phyloP scores from a whole-genome alignment of 208 protist species.

The Crithidia acanthocephali region DNA sequence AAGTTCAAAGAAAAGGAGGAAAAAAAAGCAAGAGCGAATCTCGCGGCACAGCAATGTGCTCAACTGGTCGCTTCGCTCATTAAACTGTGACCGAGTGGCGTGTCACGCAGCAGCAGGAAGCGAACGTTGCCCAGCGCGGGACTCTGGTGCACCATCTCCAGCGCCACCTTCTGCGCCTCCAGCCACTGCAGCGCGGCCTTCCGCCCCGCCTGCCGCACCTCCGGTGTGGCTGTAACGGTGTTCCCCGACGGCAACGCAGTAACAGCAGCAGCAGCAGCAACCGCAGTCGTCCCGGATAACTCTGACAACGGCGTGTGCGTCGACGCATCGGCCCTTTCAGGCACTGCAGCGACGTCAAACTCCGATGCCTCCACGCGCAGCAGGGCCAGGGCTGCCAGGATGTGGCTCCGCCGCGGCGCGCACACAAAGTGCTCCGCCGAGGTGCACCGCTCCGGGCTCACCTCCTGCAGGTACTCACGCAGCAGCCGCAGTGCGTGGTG shows the following conservation, averaged over 20 bases:
- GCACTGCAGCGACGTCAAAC: neutral
- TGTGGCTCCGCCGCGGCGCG: conserved; percentile 29
- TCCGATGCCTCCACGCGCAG: conserved; percentile 7
- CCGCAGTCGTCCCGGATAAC: neutral
- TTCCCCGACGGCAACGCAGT: too few relatives aligned
- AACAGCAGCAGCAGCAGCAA: neutral
- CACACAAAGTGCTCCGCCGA: conserved; percentile 38
- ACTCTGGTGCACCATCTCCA: conserved; percentile 30
- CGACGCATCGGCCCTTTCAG: too few relatives aligned
- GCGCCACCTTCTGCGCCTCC: conserved; percentile 24
- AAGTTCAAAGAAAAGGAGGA: too few relatives aligned
- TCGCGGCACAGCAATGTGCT: neutral
- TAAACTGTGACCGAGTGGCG: conserved; percentile 38
- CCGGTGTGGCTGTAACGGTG: too few relatives aligned
- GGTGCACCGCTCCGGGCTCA: conserved; percentile 36
- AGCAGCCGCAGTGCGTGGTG: conserved; percentile 31
- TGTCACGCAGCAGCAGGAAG: conserved; percentile 43
- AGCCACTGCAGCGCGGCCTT: conserved; percentile 24
- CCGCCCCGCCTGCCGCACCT: conserved; percentile 11
- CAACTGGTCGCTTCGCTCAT: conserved; percentile 15
- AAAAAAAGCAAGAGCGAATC: too few relatives aligned
- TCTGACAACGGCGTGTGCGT: too few relatives aligned
- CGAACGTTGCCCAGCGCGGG: conserved; percentile 7
- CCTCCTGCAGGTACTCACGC: conserved; percentile 38
- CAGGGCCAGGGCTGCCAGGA: conserved; percentile 29